phyloP scores from a whole-genome alignment of 768 basidiomycete species.

The Auricularia cornea region DNA sequence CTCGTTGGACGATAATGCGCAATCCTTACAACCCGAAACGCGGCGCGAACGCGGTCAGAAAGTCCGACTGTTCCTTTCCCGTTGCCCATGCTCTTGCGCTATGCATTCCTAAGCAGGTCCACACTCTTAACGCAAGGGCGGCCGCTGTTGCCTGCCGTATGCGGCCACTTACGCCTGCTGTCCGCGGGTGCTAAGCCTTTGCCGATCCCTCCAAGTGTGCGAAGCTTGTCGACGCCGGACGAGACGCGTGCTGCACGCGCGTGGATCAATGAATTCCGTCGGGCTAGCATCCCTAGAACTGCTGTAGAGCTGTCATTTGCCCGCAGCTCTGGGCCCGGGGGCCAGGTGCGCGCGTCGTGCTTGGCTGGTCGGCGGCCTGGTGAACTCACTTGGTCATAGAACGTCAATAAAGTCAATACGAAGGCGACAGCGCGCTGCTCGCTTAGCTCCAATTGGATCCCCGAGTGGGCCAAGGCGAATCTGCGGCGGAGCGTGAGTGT shows the following conservation, averaged over 20 bases:
- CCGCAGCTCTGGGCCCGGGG: slow-evolving; percentile 77
- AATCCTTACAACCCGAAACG: too few relatives aligned
- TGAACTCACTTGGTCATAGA: slow-evolving; percentile 32
- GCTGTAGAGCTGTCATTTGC: slow-evolving; percentile 60
- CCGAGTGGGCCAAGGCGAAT: slow-evolving; percentile 48
- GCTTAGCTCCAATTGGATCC: slow-evolving; percentile 57
- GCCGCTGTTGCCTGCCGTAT: not conserved
- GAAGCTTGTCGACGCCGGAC: slow-evolving; percentile 25
- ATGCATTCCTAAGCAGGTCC: too few relatives aligned
- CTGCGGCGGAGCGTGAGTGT: slow-evolving; percentile 42
- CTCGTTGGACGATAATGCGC: too few relatives aligned
- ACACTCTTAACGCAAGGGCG: too few relatives aligned
- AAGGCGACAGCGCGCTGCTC: slow-evolving; percentile 61
- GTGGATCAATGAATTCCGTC: slow-evolving; percentile 48
- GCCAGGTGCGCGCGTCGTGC: slow-evolving; percentile 45
- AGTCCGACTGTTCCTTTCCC: too few relatives aligned
- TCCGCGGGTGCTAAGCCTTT: not conserved
- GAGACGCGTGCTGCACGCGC: slow-evolving; percentile 40
- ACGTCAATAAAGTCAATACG: slow-evolving; percentile 86
- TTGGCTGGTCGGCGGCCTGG: slow-evolving; percentile 1
- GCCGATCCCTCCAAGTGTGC: not conserved
- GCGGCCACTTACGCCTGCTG: not conserved
- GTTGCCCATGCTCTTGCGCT: too few relatives aligned
- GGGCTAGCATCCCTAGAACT: slow-evolving; percentile 37
- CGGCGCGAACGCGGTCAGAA: too few relatives aligned